Conservation (phyloP, 208 protist genomes). For the Sergeia podlipaevii region DNA sequence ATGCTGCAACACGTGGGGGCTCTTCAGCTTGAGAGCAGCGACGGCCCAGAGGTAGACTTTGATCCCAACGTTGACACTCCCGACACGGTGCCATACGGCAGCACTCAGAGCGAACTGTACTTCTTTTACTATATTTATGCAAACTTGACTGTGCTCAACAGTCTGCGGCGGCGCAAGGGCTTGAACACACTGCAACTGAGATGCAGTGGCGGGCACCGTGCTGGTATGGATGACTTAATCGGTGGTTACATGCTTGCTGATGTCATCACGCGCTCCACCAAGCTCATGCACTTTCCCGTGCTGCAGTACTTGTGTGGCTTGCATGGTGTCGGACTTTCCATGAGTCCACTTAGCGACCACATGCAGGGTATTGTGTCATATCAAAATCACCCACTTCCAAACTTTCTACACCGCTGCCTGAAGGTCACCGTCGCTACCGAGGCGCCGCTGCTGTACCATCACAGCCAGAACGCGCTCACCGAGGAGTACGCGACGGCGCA, state of each 20-base stretch:
- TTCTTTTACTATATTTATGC: constrained; percentile 98
- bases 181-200: constrained; percentile 89
- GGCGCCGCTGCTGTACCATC: constrained; percentile 92
- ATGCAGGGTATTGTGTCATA: constrained; percentile 93
- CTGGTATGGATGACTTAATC: constrained; percentile 86
- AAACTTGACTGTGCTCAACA: constrained; percentile 96
- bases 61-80: constrained; percentile 41
- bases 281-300: constrained; percentile 91
- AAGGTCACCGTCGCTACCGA: constrained; percentile 97
- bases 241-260: constrained; percentile 94
- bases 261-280: constrained; percentile 96
- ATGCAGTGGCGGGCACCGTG: constrained; percentile 89
- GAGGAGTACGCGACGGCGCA: constrained; percentile 91
- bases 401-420: constrained; percentile 94
- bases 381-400: constrained; percentile 92
- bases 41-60: constrained; percentile 53
- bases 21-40: constrained; percentile 80
- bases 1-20: constrained; percentile 88
- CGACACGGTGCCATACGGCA: constrained; percentile 49
- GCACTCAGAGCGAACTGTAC: constrained; percentile 96
- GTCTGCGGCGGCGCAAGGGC: constrained; percentile 68
- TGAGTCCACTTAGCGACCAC: constrained; percentile 98
- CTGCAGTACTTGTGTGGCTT: constrained; percentile 98
- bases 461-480: constrained; percentile 66
- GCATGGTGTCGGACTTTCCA: constrained; percentile 93